Evolutionary conservation across 768 basidiomycete species (phyloP), one percentile per base, ranked within the genome.

Genomic region (Asterophora parasitica): DNA sequence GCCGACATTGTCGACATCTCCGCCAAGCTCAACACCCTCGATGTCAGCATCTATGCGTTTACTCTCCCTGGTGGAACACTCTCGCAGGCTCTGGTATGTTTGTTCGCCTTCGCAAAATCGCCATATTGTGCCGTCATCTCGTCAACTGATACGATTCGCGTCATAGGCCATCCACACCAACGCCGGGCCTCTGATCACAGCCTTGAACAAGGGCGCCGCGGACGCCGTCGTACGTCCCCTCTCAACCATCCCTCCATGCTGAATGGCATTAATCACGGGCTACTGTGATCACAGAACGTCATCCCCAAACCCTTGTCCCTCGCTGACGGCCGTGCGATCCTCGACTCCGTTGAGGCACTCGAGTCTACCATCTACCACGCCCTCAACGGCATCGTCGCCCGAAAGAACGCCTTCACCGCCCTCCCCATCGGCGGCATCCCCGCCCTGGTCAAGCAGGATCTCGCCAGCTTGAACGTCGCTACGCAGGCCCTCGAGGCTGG

Each of bases 361-460:
- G 55, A 58, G 34, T 62, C 65, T 7, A 59, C 48, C 32, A 67
- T 70, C 38, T 26, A 58, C 2, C 41, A 61, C 46, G 59, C 64
- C 1, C 52, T 68, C 23, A 43, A 23, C 4, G 44, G 17, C 4
- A 61, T 70, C 41, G 53, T 62, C 4, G 37, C 44, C 13, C 62
- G 66, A 48, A 55, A 64, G 46, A 45, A 62, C 15, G 60, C 54
- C 3, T 65, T 70, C 43, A 26, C 36, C 41, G 62, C 56, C 27
- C 55, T 66, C 23, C 66, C 67, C 34, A 44, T 69, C 42, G 60
- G 60, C 20, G 64, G 66, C 16, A 42, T 66, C 33, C 53, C 63
- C 9, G 61, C 62, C 26, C 51, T 70, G n/a, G 58, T 69, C 42
- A 55, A 54, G 9, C 47, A 55, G 38, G 69, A 70, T 48, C 58